Conservation (phyloP, 179 eudicot species). For the Beta lomatogona region DNA sequence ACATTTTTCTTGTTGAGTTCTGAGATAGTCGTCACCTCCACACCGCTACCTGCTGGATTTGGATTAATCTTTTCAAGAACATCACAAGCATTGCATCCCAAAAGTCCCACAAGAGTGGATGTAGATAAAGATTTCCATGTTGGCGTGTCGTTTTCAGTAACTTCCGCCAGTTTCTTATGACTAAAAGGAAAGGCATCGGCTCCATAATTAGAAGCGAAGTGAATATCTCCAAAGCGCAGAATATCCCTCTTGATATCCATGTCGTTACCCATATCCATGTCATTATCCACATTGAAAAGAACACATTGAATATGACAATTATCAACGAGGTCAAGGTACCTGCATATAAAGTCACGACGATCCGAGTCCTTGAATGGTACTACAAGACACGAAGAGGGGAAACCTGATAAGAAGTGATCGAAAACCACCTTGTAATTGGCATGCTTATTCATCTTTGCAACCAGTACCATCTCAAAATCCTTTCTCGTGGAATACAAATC, state of each 20-base stretch:
- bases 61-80: background rate
- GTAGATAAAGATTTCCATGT: background rate
- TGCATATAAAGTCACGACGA: background rate
- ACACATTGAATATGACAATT: background rate
- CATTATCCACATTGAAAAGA: background rate
- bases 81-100: background rate
- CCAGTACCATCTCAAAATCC: background rate
- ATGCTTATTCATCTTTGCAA: background rate
- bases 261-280: too few species aligned
- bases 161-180: background rate
- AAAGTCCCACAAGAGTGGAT: background rate
- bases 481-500: background rate
- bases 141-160: background rate
- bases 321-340: background rate
- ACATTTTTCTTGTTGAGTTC: background rate
- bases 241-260: background rate
- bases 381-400: background rate
- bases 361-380: background rate
- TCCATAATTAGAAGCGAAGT: background rate
- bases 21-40: background rate
- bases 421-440: background rate
- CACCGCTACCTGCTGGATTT: background rate
- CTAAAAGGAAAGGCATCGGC: constrained; percentile 4
- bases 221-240: background rate
- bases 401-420: background rate